These are phyloP conservation scores for Endoconidiophora polonica DNA, from an alignment of 2,329 filamentous ascomycete genomes.

Conservation along the genomic window DNA sequence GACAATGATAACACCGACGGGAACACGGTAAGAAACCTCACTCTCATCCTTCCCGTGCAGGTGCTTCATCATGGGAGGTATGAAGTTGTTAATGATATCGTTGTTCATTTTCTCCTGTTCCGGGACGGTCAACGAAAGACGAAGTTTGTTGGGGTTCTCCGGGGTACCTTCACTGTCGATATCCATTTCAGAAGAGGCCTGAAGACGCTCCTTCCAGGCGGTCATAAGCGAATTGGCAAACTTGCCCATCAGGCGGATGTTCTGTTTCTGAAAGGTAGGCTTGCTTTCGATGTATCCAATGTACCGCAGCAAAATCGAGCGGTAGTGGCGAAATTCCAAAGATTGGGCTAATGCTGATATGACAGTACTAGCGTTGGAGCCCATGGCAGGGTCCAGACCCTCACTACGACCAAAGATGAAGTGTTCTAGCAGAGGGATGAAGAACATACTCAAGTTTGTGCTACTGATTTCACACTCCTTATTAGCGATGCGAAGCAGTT, in stretches of 20 bases:
- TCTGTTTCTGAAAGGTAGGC: slow-evolving; percentile 68
- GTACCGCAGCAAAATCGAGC: slow-evolving; percentile 68
- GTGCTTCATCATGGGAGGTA: slow-evolving; percentile 67
- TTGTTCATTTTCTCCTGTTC: slow-evolving; percentile 47
- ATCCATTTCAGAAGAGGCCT: slow-evolving; percentile 15
- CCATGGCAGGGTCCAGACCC: slow-evolving; percentile 67
- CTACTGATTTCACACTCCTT: slow-evolving; percentile 47
- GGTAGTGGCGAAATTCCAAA: slow-evolving; percentile 82
- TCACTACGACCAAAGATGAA: slow-evolving; percentile 76
- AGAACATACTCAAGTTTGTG: slow-evolving; percentile 67
- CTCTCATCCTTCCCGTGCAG: slow-evolving; percentile 90
- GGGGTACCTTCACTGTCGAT: slow-evolving; percentile 26
- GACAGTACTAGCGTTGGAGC: slow-evolving; percentile 69
- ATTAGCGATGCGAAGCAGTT: slow-evolving; percentile 56
- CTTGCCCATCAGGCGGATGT: slow-evolving; percentile 65
- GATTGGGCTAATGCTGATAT: slow-evolving; percentile 59
- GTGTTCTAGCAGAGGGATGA: slow-evolving; percentile 83
- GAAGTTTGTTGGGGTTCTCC: slow-evolving; percentile 13
- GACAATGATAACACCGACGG: slow-evolving; percentile 73
- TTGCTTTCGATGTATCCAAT: slow-evolving; percentile 67
- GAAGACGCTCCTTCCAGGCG: slow-evolving; percentile 7
- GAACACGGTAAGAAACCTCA: slow-evolving; percentile 81
- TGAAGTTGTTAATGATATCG: slow-evolving; percentile 57
- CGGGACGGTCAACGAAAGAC: slow-evolving; percentile 50
- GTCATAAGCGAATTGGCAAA: slow-evolving; percentile 58